phyloP scores from a whole-genome alignment of 805 yeast species.

The Metschnikowia dekortorum region DNA sequence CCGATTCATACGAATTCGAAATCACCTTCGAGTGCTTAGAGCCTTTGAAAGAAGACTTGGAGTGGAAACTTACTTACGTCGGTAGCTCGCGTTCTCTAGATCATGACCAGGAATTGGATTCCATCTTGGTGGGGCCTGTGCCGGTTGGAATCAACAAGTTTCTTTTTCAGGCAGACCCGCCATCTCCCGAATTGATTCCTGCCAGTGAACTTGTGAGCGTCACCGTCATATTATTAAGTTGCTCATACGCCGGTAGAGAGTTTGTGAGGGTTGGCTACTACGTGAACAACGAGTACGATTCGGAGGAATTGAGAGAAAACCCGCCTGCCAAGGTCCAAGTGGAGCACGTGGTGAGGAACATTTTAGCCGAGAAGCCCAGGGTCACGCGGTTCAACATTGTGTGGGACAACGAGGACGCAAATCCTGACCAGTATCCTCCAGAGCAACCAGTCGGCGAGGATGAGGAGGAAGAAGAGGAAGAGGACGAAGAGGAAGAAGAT shows the following conservation, averaged over 20 bases:
- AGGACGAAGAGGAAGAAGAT: constrained; percentile 20
- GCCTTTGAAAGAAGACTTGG: constrained; percentile 85
- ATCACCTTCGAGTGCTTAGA: constrained; percentile 97
- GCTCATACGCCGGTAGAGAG: constrained; percentile 90
- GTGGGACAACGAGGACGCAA: constrained; percentile 79
- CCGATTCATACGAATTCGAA: constrained; percentile 92
- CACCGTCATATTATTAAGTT: constrained; percentile 87
- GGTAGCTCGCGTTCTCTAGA: constrained; percentile 93
- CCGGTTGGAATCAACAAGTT: constrained; percentile 97
- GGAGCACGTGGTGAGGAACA: constrained; percentile 89
- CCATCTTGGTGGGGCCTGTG: constrained; percentile 96
- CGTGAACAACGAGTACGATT: constrained; percentile 94
- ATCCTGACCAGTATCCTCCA: constrained; percentile 69
- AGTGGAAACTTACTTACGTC: constrained; percentile 96
- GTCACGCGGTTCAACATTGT: constrained; percentile 95
- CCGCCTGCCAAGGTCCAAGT: constrained; percentile 94
- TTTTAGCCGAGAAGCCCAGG: constrained; percentile 94
- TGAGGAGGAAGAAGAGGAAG: constrained; percentile 29
- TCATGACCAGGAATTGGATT: constrained; percentile 95
- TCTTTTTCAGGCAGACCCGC: constrained; percentile 92
- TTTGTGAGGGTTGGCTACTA: constrained; percentile 97
- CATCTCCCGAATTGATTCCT: constrained; percentile 92
- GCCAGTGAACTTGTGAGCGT: constrained; percentile 93
- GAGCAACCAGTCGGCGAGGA: constrained; percentile 57
- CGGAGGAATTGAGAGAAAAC: constrained; percentile 86